These are phyloP conservation scores for Tylopilus sp. DNA, from an alignment of 768 basidiomycete genomes.

Conservation along the genomic window DNA sequence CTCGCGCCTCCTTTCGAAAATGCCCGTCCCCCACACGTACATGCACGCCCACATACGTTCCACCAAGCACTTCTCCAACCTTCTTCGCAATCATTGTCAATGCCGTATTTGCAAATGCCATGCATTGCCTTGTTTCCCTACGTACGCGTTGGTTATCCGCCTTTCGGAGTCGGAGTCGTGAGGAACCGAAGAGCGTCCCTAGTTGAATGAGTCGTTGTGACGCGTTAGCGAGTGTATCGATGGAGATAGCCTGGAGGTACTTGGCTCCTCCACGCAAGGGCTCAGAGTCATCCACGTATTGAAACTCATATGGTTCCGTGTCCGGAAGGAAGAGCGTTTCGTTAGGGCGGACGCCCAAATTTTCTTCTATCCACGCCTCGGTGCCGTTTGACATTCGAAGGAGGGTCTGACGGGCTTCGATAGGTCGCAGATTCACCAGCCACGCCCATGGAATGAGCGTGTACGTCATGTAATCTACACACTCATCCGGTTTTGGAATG, in stretches of 20 bases:
- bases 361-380: slow-evolving; percentile 24
- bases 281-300: slow-evolving; percentile 21
- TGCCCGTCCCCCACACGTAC: slow-evolving; percentile 64
- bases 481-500: slow-evolving; percentile 48
- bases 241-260: slow-evolving; percentile 3
- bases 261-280: slow-evolving; percentile 8
- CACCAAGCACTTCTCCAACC: slow-evolving; percentile 44
- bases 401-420: slow-evolving; percentile 40
- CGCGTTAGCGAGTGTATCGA: slow-evolving; percentile 9
- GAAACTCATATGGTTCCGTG: slow-evolving; percentile 47
- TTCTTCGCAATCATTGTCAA: slow-evolving; percentile 41
- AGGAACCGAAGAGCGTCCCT: slow-evolving; percentile 76
- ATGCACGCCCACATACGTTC: slow-evolving; percentile 58
- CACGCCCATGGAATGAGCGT: slow-evolving; percentile 69
- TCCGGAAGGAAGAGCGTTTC: slow-evolving; percentile 54
- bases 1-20: slow-evolving; percentile 43
- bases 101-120: slow-evolving; percentile 53
- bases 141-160: slow-evolving; percentile 41
- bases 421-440: slow-evolving; percentile 52
- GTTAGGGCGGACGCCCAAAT: slow-evolving; percentile 25
- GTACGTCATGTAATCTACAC: slow-evolving; percentile 55
- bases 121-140: slow-evolving; percentile 45
- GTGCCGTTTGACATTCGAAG: slow-evolving; percentile 50
- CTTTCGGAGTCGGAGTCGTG: slow-evolving; percentile 53
- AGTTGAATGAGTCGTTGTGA: slow-evolving; percentile 57